A percentile compares a stretch with the other conserved stretches of the same genome.
These are phyloP conservation scores for Nicotiana paniculata DNA, from an alignment of 257 asterid genomes.

Conservation along the genomic window DNA sequence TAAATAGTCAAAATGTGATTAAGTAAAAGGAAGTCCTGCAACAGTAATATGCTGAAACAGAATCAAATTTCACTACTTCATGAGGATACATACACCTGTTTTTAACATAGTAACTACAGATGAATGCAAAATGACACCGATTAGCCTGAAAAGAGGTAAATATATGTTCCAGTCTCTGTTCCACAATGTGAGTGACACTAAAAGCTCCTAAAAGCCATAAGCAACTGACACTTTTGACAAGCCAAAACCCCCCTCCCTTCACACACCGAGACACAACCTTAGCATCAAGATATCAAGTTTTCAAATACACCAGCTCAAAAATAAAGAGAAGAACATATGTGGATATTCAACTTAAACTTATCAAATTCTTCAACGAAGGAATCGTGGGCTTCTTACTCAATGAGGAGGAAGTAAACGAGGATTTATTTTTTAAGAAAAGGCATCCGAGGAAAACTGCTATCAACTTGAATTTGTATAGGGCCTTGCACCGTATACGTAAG, in stretches of 20 bases:
- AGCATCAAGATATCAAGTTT: neutral
- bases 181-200: neutral
- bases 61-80: neutral
- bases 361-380: neutral
- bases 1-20: neutral
- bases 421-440: neutral
- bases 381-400: neutral
- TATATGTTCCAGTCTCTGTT: neutral
- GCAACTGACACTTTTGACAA: neutral
- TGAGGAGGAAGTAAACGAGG: neutral
- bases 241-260: too few relatives aligned
- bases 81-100: neutral
- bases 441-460: neutral
- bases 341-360: neutral
- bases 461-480: neutral
- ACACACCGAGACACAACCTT: neutral
- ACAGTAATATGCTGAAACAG: neutral
- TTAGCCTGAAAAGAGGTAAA: neutral
- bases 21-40: neutral
- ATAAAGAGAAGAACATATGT: neutral
- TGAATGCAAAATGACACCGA: neutral
- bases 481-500: neutral
- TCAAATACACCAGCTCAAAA: neutral
- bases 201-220: neutral
- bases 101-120: neutral